Base-by-base conservation (phyloP, 805 yeast species). In the Candida awuae region DNA sequence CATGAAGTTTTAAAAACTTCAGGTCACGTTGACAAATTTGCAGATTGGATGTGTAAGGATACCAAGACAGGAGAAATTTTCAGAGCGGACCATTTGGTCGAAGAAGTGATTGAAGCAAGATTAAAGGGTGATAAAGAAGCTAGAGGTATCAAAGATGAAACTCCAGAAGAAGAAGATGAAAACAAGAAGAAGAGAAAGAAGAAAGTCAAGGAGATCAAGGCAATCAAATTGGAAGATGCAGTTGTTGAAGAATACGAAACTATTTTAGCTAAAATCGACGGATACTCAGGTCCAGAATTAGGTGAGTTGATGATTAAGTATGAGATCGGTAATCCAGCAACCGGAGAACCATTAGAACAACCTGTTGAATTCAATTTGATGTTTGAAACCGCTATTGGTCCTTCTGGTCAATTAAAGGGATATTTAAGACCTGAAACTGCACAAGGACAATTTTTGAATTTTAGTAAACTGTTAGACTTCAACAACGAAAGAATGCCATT, bases 381-480 rank as follows among this genome's bases (percentile, higher is more conserved):
- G 99, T 92, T 92, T 61, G 97, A 90, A 67, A 92, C 99, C 43
- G 95, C 95, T 42, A 94, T 92, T 62, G 99, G 99, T 39, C 98
- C 99, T 45, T 84, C 97, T 38, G 98, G 98, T 56, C 86, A 81
- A 61, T 68, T 88, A 62, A 88, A 84, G 70, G 98, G 98, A 51
- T 92, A 75, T 67, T 67, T 92, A 59, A 80, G 99, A 66, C 99
- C 99, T 45, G 99, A 92, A 70, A 92, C 99, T 48, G 99, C 99
- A 19, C 99, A 92, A 72, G 99, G 99, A 58, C 98, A 92, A 69
- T 92, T 92, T 63, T 73, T 92, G 59, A 92, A 92, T 73, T 92
- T 92, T 68, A 76, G 77, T 70, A 94, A 90, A 66, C 73, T 92
- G 56, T 75, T 86, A 54, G 98, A 92, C 57, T 84, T 79, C 72